Evolutionary conservation across 31 red algal genomes (phyloP).

Genomic region (Odonthalia washingtoniensis): DNA sequence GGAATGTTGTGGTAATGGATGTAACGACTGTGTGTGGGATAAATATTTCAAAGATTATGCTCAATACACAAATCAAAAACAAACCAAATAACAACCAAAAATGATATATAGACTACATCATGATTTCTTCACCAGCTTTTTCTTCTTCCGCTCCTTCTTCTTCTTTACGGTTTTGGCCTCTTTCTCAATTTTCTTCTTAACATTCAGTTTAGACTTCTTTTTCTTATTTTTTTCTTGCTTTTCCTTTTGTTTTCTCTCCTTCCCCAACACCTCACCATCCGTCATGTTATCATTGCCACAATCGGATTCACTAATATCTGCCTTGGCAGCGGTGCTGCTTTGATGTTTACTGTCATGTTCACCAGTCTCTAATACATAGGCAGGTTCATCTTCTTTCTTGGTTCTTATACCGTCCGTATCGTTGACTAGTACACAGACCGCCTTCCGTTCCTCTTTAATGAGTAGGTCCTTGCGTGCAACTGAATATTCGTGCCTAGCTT

Average conservation of each 20-base stretch:
- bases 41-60: conserved; percentile 70
- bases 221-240: conserved; percentile 49
- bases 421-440: no score
- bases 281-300: not conserved
- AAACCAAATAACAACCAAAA: no score
- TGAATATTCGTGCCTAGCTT: no score
- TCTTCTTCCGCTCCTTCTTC: conserved; percentile 28
- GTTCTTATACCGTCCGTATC: no score
- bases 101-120: no score
- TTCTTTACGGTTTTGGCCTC: conserved; percentile 32
- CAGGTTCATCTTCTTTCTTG: no score
- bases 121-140: no score
- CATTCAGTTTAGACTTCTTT: conserved; percentile 24
- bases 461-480: not conserved
- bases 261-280: not conserved
- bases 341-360: not conserved
- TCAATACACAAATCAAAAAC: conserved; percentile 56
- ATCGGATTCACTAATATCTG: not conserved
- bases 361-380: no score
- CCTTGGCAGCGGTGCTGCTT: not conserved
- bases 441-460: not conserved
- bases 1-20: conserved; percentile 93
- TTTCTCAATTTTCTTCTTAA: conserved; percentile 33
- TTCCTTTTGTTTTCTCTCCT: conserved; percentile 4
- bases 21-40: conserved; percentile 82